Base-by-base conservation (phyloP, 768 basidiomycete genomes). In the Phylloporus scabripes region DNA sequence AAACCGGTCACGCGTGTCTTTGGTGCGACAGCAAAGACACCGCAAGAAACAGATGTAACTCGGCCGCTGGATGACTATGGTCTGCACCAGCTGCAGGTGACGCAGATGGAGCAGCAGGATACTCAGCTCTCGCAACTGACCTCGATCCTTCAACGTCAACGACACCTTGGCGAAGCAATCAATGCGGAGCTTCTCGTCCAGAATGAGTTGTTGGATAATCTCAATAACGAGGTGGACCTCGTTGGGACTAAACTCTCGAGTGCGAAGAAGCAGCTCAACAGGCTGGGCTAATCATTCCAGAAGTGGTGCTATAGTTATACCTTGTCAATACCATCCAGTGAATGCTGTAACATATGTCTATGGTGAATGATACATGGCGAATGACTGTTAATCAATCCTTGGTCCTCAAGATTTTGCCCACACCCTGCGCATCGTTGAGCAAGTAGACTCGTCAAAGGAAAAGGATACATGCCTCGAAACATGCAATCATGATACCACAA, bases 401-500 rank as follows among this genome's bases (percentile, higher is more conserved):
- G 55, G 46, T 18, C 32, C 72, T 64, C 54, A 87, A 64, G 36
- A 76, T 62, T 52, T 67, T 74, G 44, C 82, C 84, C 48, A 87
- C 70, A 41, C 85, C 82, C 84, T 86, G 24, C 26, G 20, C 0
- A 8, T 14, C 9, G 46, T 65, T 28, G 36, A 62, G 56, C 11
- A 31, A 49, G 23, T 21, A 29, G 31, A 67, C 49, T 6, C 40
- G 23, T 31, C 49, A 11, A 48, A 21, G 23, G 21, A 1, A 29
- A 49, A 45, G 46, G 33, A 17, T 20, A 38, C 78, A 26, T 57
- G 83, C 93, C 81, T 98, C 94, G 63, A 86, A 98, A 66, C 86
- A 93, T 48, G 89, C 82, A 64, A 97, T 96, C 95, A 98, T 97
- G 56, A 99, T 86, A 20, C 95, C 95, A 68, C 96, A 99, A 36